These are phyloP conservation scores for Lepiota brunneoincarnata DNA, from an alignment of 768 basidiomycete genomes.

Conservation along the genomic window DNA sequence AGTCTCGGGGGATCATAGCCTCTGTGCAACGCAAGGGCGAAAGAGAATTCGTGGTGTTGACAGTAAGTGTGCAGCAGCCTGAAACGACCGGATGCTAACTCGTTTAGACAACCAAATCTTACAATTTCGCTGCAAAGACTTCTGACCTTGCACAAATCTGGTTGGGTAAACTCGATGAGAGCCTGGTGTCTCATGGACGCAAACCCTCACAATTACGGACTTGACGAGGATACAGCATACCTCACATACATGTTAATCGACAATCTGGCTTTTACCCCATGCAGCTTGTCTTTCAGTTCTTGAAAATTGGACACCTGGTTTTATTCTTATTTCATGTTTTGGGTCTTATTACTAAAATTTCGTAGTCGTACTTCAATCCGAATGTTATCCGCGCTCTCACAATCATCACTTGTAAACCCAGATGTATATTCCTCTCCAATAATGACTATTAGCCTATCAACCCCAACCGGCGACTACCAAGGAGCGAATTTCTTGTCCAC, in stretches of 20 bases:
- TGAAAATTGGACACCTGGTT: neutral
- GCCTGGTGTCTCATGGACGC: slow-evolving; percentile 18
- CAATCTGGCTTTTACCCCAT: slow-evolving; percentile 1
- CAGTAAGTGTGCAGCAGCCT: slow-evolving; percentile 35
- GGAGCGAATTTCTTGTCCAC: too few relatives aligned
- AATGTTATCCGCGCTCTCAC: neutral
- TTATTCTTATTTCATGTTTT: slow-evolving; percentile 8
- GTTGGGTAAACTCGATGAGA: slow-evolving; percentile 37
- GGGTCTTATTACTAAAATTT: slow-evolving; percentile 3
- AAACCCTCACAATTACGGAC: slow-evolving; percentile 19
- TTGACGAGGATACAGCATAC: slow-evolving; percentile 9
- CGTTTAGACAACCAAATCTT: slow-evolving; percentile 43
- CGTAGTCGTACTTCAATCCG: neutral
- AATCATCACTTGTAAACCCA: neutral
- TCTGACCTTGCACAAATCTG: slow-evolving; percentile 30
- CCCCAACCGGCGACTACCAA: too few relatives aligned
- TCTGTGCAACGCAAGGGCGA: slow-evolving; percentile 53
- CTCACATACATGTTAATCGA: neutral
- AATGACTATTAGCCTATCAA: too few relatives aligned
- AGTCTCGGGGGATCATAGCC: slow-evolving; percentile 40
- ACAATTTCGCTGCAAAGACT: slow-evolving; percentile 40
- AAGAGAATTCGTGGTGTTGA: slow-evolving; percentile 58
- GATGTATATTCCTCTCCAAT: neutral
- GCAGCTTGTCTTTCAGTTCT: neutral
- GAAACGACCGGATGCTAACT: neutral